Evolutionary conservation across 2,329 filamentous ascomycete genomes (phyloP), one percentile per base, ranked within the genome.

Genomic region (Ceratocystis lukuohia): DNA sequence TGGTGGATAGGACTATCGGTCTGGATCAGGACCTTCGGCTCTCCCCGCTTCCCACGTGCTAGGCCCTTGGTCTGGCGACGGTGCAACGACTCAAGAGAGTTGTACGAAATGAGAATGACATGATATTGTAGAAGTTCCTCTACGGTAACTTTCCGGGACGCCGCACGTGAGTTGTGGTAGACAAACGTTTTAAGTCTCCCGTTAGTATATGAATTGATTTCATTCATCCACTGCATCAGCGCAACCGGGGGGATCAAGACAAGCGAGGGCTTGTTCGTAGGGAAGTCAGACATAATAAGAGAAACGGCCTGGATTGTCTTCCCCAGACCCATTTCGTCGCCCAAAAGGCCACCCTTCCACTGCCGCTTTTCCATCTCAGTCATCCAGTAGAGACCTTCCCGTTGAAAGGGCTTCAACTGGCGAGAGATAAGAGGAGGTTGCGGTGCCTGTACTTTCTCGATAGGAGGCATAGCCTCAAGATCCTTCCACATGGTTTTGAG

Each of bases 241-340:
- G 93, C 93, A 50, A 96, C 93, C 0, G 93, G 93, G 0, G 93
- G 93, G 0, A 96, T 91, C 44, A 96, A 82, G 1, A 97, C 92
- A 3, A 97, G 80, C 0, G 91, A 89, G 1, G 94, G 93, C 65
- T 87, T 78, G 70, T 88, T 88, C 25, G 86, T 88, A 2, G 92
- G 93, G 72, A 89, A 96, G 74, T 97, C 92, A 0, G 93, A 96
- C 94, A 97, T 97, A 75, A 99, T 91, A 57, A 99, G 82, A 2
- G 93, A 96, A 20, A 99, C 94, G 1, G 94, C 93, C 76, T 99
- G 94, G 63, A 99, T 97, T 0, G 94, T 99, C 78, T 99, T 99
- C 62, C 94, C 94, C 77, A 99, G 89, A 5, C 94, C 94, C 94
- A 99, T 99, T 76, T 99, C 94, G 71, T 99, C 94, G 68, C 94